Evolutionary conservation across 2,329 filamentous ascomycete species (phyloP).

Genomic region (Aspergillus sp.): DNA sequence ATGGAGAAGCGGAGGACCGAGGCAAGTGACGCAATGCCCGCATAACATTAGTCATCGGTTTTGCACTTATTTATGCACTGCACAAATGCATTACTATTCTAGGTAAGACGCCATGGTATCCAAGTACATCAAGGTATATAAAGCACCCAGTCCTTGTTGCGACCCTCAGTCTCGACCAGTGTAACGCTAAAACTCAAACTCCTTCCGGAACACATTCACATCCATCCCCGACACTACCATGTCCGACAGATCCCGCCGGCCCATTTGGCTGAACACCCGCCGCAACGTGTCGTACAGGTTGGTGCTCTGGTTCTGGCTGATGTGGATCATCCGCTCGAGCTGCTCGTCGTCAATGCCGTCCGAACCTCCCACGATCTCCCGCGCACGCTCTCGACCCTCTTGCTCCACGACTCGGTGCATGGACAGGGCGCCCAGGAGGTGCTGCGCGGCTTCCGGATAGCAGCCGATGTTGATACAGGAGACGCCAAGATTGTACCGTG

Average conservation of each 20-base stretch:
- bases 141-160: no score
- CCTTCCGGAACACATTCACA: conserved; percentile 74
- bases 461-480: conserved; percentile 97
- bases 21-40: no score
- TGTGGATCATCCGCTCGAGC: conserved; percentile 73
- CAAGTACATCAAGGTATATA: no score
- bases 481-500: conserved; percentile 92
- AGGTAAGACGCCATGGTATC: no score
- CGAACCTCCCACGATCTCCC: conserved; percentile 64
- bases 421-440: conserved; percentile 79
- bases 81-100: conserved; percentile 3
- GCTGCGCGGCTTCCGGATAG: conserved; percentile 83
- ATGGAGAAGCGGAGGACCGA: no score
- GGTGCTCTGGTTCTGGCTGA: conserved; percentile 80
- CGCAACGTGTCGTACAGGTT: conserved; percentile 92
- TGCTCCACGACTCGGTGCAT: conserved; percentile 94
- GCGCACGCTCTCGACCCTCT: conserved; percentile 71
- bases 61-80: no score
- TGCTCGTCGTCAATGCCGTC: conserved; percentile 55
- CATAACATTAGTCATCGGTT: no score
- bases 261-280: conserved; percentile 95
- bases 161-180: no score
- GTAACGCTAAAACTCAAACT: conserved; percentile 72
- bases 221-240: conserved; percentile 84
- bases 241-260: conserved; percentile 75